These are phyloP conservation scores for Atkinsonella texensis DNA, from an alignment of 2,329 filamentous ascomycete genomes.

Conservation along the genomic window DNA sequence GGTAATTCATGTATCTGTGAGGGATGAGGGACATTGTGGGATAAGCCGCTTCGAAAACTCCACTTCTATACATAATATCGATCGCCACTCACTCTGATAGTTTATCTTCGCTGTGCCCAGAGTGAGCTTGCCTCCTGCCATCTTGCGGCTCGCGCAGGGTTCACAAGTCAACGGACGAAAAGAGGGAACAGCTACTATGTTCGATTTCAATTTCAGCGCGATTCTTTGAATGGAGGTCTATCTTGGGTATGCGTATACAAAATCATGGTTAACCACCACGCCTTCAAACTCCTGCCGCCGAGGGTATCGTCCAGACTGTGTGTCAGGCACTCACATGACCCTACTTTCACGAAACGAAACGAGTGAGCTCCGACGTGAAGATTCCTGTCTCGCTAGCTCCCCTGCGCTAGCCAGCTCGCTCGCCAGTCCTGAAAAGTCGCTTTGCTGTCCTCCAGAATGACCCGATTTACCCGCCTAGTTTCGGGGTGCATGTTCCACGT, in stretches of 20 bases:
- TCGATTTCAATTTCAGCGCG: not conserved
- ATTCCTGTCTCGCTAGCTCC: not conserved
- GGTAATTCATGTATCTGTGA: not conserved
- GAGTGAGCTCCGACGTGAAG: not conserved
- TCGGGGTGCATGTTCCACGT: too few relatives aligned
- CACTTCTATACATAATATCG: not conserved
- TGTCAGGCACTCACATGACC: not conserved
- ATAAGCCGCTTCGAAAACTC: not conserved
- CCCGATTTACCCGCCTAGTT: too few relatives aligned
- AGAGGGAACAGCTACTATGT: not conserved
- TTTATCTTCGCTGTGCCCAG: too few relatives aligned
- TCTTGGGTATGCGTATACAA: not conserved
- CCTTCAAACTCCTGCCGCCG: not conserved
- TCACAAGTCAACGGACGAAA: too few relatives aligned
- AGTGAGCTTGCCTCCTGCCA: too few relatives aligned
- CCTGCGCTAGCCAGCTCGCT: too few relatives aligned
- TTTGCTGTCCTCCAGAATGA: too few relatives aligned
- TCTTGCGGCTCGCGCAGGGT: too few relatives aligned
- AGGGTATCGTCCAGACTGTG: not conserved
- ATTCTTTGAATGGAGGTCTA: not conserved
- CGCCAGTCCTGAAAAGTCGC: too few relatives aligned
- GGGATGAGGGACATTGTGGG: not conserved
- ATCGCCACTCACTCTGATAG: not conserved
- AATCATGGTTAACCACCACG: not conserved
- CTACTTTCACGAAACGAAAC: not conserved